Evolutionary conservation across 1,284 basidiomycete species (phyloP), one percentile per base, ranked within the genome.

Genomic region (Fomitopsis betulina): DNA sequence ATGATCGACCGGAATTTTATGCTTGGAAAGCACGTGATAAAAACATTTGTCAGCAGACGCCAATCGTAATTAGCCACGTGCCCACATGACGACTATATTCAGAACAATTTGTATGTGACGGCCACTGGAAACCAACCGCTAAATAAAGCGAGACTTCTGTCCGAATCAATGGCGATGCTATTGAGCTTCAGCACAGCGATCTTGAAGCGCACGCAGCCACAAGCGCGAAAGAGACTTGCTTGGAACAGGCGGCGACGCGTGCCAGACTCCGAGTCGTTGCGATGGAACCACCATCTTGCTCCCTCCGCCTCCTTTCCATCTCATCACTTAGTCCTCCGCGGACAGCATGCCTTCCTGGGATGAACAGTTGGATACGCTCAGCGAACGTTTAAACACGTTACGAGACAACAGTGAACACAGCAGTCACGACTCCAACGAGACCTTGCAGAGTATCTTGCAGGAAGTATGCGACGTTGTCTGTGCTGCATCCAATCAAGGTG

Each of bases 391-490:
- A 13, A 21, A 37, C 8, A 12, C 37, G 32, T 7, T 38, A 5
- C 30, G 12, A 10, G 50, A 37, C 32, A 21, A n/a, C 27, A 21
- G 27, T 4, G 49, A 37, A 13, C 23, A 17, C 3, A 32, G 33
- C n/a, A 38, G 12, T 2, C n/a, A 12, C 15, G 21, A 17, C 13
- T 5, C 37, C 17, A 37, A 23, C n/a, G 39, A 32, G 23, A 12
- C 13, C 17, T 47, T 60, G 19, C 21, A 57, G 17, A 5, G 12
- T 17, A 53, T 62, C 17, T 53, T 64, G 21, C 25, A 27, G 4
- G 47, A 62, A 5, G 54, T 53, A 3, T 62, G 53, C 54, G 27
- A 33, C 7, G 37, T 62, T 13, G 53, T 58, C 6, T 59, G 61
- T n/a, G 40, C 45, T 9, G 63, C 57, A 5, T 37, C 51, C 19